Evolutionary conservation across 2,329 filamentous ascomycete genomes (phyloP).

Genomic region (Alternaria gaisen): DNA sequence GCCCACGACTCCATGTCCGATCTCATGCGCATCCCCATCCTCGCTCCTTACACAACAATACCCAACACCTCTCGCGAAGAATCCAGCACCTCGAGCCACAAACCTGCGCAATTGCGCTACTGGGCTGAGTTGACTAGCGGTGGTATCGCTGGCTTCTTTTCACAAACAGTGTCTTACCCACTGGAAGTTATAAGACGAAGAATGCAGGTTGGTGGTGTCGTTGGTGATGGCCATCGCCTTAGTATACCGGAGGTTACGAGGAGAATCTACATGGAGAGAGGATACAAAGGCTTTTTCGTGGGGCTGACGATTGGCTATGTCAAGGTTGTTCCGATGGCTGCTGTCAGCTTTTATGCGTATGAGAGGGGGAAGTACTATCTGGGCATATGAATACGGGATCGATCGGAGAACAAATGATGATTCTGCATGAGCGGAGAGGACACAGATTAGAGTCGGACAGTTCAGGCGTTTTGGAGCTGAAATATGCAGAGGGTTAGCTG

Average conservation of each 20-base stretch:
- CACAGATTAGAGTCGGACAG: neutral
- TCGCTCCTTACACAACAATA: slow-evolving; percentile 79
- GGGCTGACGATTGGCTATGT: slow-evolving; percentile 94
- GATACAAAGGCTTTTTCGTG: slow-evolving; percentile 85
- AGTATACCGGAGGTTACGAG: slow-evolving; percentile 79
- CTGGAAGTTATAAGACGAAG: slow-evolving; percentile 89
- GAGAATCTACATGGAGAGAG: slow-evolving; percentile 78
- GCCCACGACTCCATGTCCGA: slow-evolving; percentile 93
- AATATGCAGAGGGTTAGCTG: neutral
- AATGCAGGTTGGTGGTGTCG: slow-evolving; percentile 96
- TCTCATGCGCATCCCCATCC: slow-evolving; percentile 72
- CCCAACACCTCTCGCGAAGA: slow-evolving; percentile 61
- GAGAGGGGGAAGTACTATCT: slow-evolving; percentile 68
- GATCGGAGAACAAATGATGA: neutral
- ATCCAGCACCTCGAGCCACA: slow-evolving; percentile 53
- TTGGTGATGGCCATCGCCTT: slow-evolving; percentile 85
- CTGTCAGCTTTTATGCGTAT: slow-evolving; percentile 74
- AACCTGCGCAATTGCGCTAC: slow-evolving; percentile 77
- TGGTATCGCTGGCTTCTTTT: slow-evolving; percentile 85
- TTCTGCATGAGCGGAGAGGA: neutral
- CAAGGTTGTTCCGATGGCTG: slow-evolving; percentile 90
- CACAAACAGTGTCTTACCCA: slow-evolving; percentile 92
- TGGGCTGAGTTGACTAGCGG: slow-evolving; percentile 89
- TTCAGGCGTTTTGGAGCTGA: neutral
- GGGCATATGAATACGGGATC: slow-evolving; percentile 51